phyloP scores from a whole-genome alignment of 2,329 filamentous ascomycete species.

The Tothia fuscella region DNA sequence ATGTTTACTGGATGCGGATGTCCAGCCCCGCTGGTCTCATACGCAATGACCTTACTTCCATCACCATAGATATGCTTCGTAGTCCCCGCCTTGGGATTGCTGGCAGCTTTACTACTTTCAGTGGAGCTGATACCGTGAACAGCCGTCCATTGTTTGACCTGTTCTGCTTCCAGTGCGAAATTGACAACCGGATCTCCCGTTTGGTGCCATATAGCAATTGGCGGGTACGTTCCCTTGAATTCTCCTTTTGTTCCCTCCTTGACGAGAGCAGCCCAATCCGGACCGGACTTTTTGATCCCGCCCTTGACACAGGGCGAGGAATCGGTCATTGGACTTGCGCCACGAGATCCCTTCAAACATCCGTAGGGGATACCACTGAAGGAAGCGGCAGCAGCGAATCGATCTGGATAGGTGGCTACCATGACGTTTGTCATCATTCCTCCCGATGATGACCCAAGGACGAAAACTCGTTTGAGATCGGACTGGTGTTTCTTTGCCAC shows the following conservation, averaged over 20 bases:
- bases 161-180: background rate
- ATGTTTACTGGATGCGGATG: conserved; percentile 8
- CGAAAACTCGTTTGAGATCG: conserved; percentile 37
- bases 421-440: conserved; percentile 41
- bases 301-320: conserved; percentile 7
- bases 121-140: background rate
- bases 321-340: conserved; percentile 6
- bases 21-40: background rate
- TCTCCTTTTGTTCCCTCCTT: conserved; percentile 11
- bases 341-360: conserved; percentile 28
- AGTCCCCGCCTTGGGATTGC: background rate
- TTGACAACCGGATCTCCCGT: conserved; percentile 18
- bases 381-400: conserved; percentile 35
- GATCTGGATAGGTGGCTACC: conserved; percentile 34
- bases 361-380: conserved; percentile 39
- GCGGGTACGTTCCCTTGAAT: conserved; percentile 24
- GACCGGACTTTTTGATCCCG: background rate
- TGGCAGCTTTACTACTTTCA: background rate
- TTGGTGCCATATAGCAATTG: conserved; percentile 27
- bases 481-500: conserved; percentile 36
- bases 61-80: conserved; percentile 7
- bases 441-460: conserved; percentile 37
- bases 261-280: conserved; percentile 7
- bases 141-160: conserved; percentile 10
- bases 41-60: conserved; percentile 7